Conservation (phyloP, 179 eudicot genomes). For the Heliamphora pulchella region DNA sequence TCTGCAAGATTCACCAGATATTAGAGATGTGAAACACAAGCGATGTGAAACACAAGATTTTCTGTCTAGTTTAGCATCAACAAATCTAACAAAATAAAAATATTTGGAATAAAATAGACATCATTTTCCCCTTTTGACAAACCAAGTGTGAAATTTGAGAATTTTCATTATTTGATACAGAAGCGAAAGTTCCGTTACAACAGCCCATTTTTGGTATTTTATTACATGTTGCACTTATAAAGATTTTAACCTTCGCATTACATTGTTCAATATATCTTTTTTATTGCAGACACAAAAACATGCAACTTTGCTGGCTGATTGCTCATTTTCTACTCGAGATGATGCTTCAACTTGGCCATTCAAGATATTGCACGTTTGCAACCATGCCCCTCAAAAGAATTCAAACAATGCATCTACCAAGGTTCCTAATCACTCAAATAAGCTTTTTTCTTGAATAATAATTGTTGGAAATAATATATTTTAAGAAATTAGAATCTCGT, state of each 20-base stretch:
- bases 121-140: not conserved
- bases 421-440: not conserved
- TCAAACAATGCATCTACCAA: not conserved
- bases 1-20: conserved; percentile 40
- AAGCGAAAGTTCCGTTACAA: not conserved
- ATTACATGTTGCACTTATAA: not conserved
- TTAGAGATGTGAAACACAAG: not conserved
- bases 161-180: not conserved
- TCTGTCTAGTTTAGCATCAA: not conserved
- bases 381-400: no score
- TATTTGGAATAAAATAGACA: not conserved
- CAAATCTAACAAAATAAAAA: not conserved
- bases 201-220: not conserved
- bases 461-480: no score
- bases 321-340: not conserved
- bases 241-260: not conserved
- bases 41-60: not conserved
- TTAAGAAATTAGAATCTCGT: no score
- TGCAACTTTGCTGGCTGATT: not conserved
- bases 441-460: not conserved
- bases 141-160: not conserved
- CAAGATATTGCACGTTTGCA: not conserved
- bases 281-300: not conserved
- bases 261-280: not conserved
- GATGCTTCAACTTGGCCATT: conserved; percentile 5